These are phyloP conservation scores for Saturnispora bothae DNA, from an alignment of 805 yeast species.

Conservation along the genomic window DNA sequence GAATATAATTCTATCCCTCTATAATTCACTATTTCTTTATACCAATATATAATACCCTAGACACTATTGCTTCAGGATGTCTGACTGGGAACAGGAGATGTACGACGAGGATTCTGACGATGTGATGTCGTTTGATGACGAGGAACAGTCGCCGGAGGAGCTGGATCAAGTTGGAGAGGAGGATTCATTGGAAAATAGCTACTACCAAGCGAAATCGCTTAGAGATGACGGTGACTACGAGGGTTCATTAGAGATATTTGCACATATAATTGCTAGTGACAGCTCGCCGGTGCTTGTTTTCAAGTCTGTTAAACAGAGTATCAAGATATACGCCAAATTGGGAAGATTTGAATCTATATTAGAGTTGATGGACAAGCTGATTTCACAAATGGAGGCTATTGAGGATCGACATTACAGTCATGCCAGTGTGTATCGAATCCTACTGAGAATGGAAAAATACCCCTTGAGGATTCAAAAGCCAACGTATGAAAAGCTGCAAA, in stretches of 20 bases:
- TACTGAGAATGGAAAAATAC: constrained; percentile 21
- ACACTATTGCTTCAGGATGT: constrained; percentile 17
- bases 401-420: constrained; percentile 18
- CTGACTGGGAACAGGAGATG: constrained; percentile 30
- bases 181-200: constrained; percentile 17
- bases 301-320: constrained; percentile 26
- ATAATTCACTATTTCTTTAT: too few species aligned
- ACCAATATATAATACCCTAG: background rate
- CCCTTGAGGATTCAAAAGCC: constrained; percentile 13
- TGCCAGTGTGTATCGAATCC: constrained; percentile 23
- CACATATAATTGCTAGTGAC: constrained; percentile 12
- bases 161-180: constrained; percentile 7
- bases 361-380: constrained; percentile 14
- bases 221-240: background rate
- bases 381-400: constrained; percentile 14
- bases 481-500: constrained; percentile 17
- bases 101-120: constrained; percentile 28
- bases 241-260: constrained; percentile 21
- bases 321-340: constrained; percentile 21
- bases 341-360: constrained; percentile 13
- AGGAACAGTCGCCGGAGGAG: too few species aligned
- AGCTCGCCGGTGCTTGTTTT: constrained; percentile 15
- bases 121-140: constrained; percentile 26
- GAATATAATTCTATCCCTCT: too few species aligned
- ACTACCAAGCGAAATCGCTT: constrained; percentile 24